Evolutionary conservation across 148 eudicot species (phyloP), one percentile per base, ranked within the genome.

Genomic region (Salicornia ramosissima): DNA sequence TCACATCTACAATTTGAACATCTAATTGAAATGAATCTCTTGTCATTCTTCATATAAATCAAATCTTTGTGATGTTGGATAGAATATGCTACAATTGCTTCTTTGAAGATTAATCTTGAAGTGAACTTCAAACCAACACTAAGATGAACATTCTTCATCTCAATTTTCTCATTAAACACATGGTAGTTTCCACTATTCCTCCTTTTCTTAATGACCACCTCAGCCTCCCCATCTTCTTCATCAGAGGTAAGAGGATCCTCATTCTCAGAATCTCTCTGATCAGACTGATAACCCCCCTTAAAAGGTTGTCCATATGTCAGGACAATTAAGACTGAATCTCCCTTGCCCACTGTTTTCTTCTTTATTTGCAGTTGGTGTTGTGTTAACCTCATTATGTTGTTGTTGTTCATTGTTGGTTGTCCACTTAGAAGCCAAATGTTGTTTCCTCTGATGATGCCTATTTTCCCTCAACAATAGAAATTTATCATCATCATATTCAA

Each of bases 1-100:
- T 68, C 61, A 47, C 71, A 53, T 31, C 36, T 22, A 10, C 62
- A 53, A 24, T 21, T 4, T 5, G 61, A 15, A 22, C 61, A 68
- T 16, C 71, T n/a, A 6, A 68, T 2, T 50, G 36, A 3, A 1
- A 53, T 68, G 14, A 10, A 8, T 18, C 10, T 68, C 33, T 53
- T 68, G 11, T 68, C 50, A 68, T 68, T 68, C 18, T 68, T 33
- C 33, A 68, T 13, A 49, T 68, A 68, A 1, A 68, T 15, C 9
- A 68, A 26, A 26, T 53, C 61, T 24, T 68, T 53, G 12, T 53
- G 21, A 15, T 53, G 33, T 24, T 53, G 71, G 4, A 53, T 36
- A 0, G 49, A 68, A 13, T 68, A 53, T 4, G 16, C 28, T 0
- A 68, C 21, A 22, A 68, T 54, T 6, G 61, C 49, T 19, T 34